phyloP scores from a whole-genome alignment of 371 early-diverging fungal genomes.

The Synchytrium microbalum region DNA sequence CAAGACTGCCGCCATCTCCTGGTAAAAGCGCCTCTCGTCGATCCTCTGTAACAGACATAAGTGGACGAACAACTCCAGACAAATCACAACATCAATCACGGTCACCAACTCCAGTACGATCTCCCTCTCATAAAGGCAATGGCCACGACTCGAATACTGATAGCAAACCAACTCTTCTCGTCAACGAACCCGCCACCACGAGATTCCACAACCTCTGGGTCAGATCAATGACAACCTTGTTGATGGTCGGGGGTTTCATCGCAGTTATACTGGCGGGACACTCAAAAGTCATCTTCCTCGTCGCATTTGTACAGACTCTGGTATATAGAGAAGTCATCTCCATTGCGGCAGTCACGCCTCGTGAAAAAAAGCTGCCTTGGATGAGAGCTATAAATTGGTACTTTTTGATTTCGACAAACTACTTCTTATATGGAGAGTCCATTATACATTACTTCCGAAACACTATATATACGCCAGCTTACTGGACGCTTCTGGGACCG shows the following conservation, averaged over 20 bases:
- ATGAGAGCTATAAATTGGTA: conserved; percentile 89
- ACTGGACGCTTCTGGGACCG: conserved; percentile 46
- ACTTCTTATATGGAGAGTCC: conserved; percentile 89
- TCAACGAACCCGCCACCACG: conserved; percentile 22
- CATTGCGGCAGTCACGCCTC: conserved; percentile 71
- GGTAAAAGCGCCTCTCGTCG: too few species aligned
- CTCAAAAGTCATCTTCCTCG: conserved; percentile 69
- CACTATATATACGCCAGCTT: conserved; percentile 68
- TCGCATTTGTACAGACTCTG: conserved; percentile 65
- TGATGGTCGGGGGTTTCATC: conserved; percentile 83
- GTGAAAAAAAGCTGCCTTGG: conserved; percentile 80
- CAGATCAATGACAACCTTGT: conserved; percentile 73
- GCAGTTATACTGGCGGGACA: conserved; percentile 67
- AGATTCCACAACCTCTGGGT: conserved; percentile 49
- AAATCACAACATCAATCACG: too few species aligned
- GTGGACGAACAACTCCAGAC: too few species aligned
- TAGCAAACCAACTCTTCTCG: too few species aligned
- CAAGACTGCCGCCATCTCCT: too few species aligned
- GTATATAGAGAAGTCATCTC: conserved; percentile 75
- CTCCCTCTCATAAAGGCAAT: too few species aligned
- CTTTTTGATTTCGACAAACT: conserved; percentile 70
- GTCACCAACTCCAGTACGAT: too few species aligned
- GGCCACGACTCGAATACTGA: too few species aligned
- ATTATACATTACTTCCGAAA: conserved; percentile 80
- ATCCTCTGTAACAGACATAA: too few species aligned